Conservation (phyloP, 1,284 basidiomycete genomes). For the Tilletia horrida region DNA sequence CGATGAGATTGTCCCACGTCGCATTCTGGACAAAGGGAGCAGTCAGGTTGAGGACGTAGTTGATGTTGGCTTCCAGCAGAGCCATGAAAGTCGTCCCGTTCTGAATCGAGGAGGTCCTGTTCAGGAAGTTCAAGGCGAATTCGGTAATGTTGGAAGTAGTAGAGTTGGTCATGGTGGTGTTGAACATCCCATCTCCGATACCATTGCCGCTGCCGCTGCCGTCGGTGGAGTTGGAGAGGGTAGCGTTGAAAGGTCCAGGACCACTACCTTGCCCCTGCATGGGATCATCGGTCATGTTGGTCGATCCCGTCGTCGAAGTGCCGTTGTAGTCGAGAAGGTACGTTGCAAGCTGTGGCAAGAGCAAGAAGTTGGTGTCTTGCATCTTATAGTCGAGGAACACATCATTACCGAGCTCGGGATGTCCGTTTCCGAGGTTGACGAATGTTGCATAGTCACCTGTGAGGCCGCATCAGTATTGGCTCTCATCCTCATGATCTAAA, state of each 20-base stretch:
- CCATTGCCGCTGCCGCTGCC: background rate
- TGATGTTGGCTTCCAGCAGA: conserved; percentile 55
- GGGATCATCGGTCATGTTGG: background rate
- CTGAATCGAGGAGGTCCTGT: conserved; percentile 54
- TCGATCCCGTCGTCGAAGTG: background rate
- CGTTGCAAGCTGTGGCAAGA: conserved; percentile 58
- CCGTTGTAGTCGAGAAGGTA: conserved; percentile 56
- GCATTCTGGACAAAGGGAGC: conserved; percentile 55
- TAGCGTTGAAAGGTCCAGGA: background rate
- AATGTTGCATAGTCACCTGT: conserved; percentile 48
- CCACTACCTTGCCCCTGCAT: too few species aligned
- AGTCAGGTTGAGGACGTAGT: conserved; percentile 52
- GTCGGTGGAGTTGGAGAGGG: background rate
- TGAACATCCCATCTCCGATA: background rate
- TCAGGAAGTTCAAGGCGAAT: conserved; percentile 50
- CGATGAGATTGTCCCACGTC: conserved; percentile 48
- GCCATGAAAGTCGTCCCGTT: conserved; percentile 55
- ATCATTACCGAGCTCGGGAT: conserved; percentile 56
- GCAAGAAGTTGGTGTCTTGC: conserved; percentile 59
- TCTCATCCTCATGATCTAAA: too few species aligned
- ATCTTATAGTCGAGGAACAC: conserved; percentile 58
- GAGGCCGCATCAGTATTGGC: too few species aligned
- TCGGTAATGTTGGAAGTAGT: conserved; percentile 21
- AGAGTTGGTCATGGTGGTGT: background rate
- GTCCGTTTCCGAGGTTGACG: conserved; percentile 56